These are phyloP conservation scores for Microdochium trichocladiopsis DNA, from an alignment of 2,329 filamentous ascomycete genomes.

Conservation along the genomic window DNA sequence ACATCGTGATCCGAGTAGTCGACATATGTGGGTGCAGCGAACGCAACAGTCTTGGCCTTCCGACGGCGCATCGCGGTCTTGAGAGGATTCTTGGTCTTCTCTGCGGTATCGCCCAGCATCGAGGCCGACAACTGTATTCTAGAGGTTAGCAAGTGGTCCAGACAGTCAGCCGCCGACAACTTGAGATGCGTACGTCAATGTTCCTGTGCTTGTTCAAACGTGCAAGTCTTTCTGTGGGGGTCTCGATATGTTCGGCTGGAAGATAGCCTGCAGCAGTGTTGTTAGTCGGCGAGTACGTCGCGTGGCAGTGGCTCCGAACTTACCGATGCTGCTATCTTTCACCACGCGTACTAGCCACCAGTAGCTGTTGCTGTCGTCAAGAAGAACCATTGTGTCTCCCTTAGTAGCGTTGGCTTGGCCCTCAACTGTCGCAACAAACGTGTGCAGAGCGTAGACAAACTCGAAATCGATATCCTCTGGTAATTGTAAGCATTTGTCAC, in stretches of 20 bases:
- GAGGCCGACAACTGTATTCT: slow-evolving; percentile 47
- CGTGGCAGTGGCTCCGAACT: slow-evolving; percentile 8
- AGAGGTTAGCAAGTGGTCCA: slow-evolving; percentile 15
- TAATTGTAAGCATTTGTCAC: slow-evolving; percentile 78
- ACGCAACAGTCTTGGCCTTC: slow-evolving; percentile 81
- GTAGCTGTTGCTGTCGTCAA: slow-evolving; percentile 98
- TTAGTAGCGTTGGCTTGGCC: slow-evolving; percentile 98
- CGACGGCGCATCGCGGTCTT: slow-evolving; percentile 77
- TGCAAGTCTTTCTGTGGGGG: slow-evolving; percentile 87
- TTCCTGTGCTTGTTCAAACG: slow-evolving; percentile 97
- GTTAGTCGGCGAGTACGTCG: slow-evolving; percentile 9
- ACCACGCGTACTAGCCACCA: slow-evolving; percentile 98
- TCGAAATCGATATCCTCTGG: slow-evolving; percentile 99
- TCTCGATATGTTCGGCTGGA: slow-evolving; percentile 96
- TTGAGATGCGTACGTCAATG: slow-evolving; percentile 68
- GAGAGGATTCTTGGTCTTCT: slow-evolving; percentile 76
- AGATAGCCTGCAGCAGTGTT: slow-evolving; percentile 63
- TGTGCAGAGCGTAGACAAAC: slow-evolving; percentile 97
- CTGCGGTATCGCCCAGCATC: slow-evolving; percentile 57
- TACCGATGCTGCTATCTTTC: slow-evolving; percentile 91
- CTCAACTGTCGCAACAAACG: slow-evolving; percentile 95
- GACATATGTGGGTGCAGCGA: slow-evolving; percentile 77
- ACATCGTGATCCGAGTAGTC: slow-evolving; percentile 76
- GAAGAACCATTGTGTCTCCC: slow-evolving; percentile 95
- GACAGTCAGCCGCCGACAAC: neutral